Base-by-base conservation (phyloP, 2,329 filamentous ascomycete species). In the Clonostachys rhizophaga region DNA sequence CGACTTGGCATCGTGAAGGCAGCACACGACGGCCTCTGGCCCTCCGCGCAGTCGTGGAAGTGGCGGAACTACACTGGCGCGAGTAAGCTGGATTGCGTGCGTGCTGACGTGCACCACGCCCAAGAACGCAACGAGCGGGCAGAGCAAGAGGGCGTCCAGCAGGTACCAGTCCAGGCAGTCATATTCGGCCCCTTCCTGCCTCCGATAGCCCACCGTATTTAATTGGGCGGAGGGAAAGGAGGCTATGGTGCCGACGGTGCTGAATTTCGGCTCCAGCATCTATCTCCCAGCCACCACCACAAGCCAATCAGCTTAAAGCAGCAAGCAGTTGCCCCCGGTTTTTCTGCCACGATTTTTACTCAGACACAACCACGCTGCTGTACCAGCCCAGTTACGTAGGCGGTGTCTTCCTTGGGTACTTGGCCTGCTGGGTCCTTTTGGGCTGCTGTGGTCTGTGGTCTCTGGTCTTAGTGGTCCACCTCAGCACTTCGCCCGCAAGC, bases 251-350 rank as follows among this genome's bases (percentile, higher is more conserved):
- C 40, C 17, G 24, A 30, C 9, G 24, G 24, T 30, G 24, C 24
- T 30, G 24, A 30, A 30, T 20, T 16, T 16, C 39, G 20, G 17
- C 33, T n/a, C 24, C 11, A 36, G 46, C 46, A 43, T 39, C 34
- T 40, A 44, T 12, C 16, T 46, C 52, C 61, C 60, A 61, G 55
- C 60, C 57, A 59, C 58, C 58, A 52, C 50, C 58, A 55, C 57
- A 51, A 64, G 50, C 64, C 63, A 66, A 66, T 65, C 61, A 64
- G 48, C 24, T 60, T 54, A 60, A 58, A 62, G 61, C 61, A 56
- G 60, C 61, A 52, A 58, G 54, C 54, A 49, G 51, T 49, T 53
- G 52, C 50, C 53, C 55, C 42, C 48, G 52, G 44, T 48, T 47
- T 46, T 49, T 45, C 44, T 37, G 47, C 49, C 51, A 54, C 47